Evolutionary conservation across 2,329 filamentous ascomycete genomes (phyloP).

Genomic region (Incumbomyces delicatus): DNA sequence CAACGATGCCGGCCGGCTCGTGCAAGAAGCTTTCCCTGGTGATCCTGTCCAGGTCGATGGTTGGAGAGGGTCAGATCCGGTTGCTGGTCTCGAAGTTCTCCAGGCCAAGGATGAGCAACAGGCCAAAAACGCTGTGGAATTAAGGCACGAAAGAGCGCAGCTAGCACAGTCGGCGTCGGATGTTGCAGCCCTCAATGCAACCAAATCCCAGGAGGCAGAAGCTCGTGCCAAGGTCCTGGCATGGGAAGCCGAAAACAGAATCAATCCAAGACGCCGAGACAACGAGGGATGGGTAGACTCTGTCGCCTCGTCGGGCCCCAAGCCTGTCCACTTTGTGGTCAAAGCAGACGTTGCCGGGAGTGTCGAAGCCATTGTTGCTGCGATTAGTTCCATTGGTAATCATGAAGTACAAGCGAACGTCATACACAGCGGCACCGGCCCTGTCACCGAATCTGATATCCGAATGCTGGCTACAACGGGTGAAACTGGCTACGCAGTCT

Average conservation of each 20-base stretch:
- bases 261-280: slow-evolving; percentile 12
- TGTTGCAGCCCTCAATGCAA: slow-evolving; percentile 68
- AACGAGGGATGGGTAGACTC: slow-evolving; percentile 24
- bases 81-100: slow-evolving; percentile 77
- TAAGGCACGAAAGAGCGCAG: slow-evolving; percentile 62
- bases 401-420: slow-evolving; percentile 71
- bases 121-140: slow-evolving; percentile 67
- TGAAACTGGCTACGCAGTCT: slow-evolving; percentile 66
- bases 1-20: slow-evolving; percentile 69
- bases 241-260: slow-evolving; percentile 28
- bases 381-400: slow-evolving; percentile 69
- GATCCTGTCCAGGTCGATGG: slow-evolving; percentile 87
- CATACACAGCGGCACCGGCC: slow-evolving; percentile 66
- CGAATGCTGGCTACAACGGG: slow-evolving; percentile 62
- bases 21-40: slow-evolving; percentile 70
- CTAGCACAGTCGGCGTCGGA: slow-evolving; percentile 55
- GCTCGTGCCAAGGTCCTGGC: slow-evolving; percentile 33
- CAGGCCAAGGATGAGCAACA: slow-evolving; percentile 70
- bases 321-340: slow-evolving; percentile 67
- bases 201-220: slow-evolving; percentile 51
- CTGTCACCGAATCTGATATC: slow-evolving; percentile 75
- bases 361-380: slow-evolving; percentile 76
- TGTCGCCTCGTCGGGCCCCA: slow-evolving; percentile 28
- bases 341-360: slow-evolving; percentile 92
- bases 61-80: slow-evolving; percentile 73